These are phyloP conservation scores for Gynandropsis gynandra DNA, from an alignment of 345 rosid species.

Conservation along the genomic window DNA sequence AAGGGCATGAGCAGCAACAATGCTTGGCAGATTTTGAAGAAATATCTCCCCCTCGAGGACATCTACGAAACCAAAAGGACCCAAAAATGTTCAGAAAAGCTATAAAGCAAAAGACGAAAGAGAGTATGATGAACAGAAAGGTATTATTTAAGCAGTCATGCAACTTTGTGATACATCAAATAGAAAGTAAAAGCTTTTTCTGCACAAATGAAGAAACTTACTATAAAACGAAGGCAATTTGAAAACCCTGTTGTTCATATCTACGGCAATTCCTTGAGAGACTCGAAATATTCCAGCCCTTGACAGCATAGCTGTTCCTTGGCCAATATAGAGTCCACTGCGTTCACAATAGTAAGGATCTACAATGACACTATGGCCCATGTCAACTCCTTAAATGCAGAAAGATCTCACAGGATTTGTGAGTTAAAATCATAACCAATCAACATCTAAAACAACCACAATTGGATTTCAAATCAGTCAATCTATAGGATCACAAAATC, in stretches of 20 bases:
- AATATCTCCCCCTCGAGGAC: slow-evolving; percentile 93
- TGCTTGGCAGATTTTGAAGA: slow-evolving; percentile 95
- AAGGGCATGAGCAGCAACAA: slow-evolving; percentile 77
- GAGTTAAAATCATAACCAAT: neutral
- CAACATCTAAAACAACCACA: neutral
- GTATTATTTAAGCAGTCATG: no score
- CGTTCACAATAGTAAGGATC: slow-evolving; percentile 75
- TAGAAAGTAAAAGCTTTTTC: slow-evolving; percentile 11
- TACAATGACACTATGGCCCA: slow-evolving; percentile 31
- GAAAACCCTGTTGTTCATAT: slow-evolving; percentile 69
- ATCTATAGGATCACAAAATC: slow-evolving; percentile 6
- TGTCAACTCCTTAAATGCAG: slow-evolving; percentile 21
- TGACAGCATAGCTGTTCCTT: slow-evolving; percentile 81
- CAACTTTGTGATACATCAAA: neutral
- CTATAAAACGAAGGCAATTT: slow-evolving; percentile 76
- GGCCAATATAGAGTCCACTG: slow-evolving; percentile 80
- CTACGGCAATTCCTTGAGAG: slow-evolving; percentile 73
- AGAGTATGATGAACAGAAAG: no score
- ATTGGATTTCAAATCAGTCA: neutral
- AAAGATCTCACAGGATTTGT: slow-evolving; percentile 8
- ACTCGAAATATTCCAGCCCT: slow-evolving; percentile 93
- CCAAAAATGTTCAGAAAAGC: slow-evolving; percentile 16
- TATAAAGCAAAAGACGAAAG: no score
- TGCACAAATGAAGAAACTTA: slow-evolving; percentile 26
- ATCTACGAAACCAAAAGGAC: slow-evolving; percentile 38